Base-by-base conservation (phyloP, 1,284 basidiomycete species). In the Lentinula novae-zelandiae region DNA sequence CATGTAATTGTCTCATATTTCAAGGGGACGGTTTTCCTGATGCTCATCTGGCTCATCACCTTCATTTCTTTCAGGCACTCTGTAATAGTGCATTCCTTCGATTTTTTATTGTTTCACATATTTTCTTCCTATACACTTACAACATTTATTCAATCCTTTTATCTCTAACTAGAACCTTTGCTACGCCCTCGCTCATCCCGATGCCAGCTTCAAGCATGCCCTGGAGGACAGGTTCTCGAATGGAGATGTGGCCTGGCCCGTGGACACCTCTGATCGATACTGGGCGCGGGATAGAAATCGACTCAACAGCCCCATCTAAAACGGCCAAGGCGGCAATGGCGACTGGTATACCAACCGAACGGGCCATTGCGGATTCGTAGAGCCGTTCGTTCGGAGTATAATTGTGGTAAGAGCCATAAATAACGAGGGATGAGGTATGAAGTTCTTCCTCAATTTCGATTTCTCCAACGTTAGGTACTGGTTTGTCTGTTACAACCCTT, bases 301-400 rank as follows among this genome's bases (percentile, higher is more conserved):
- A 42, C 40, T 34, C 62, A 5, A 92, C 82, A 36, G 77, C 75
- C 0, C 90, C 91, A 71, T 95, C 90, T 22, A 91, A 73, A 2
- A 96, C 81, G 17, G 81, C 76, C 66, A 90, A 72, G 0, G 92
- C 85, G 0, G 93, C 92, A 68, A 95, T 83, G 2, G 89, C 93
- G 15, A 94, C 83, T 0, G 93, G 94, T 46, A 93, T 75, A 7
- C 95, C 95, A 12, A 98, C 95, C 1, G 92, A 93, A 52, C 87
- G 82, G 10, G 93, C 86, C 96, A 98, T 98, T 1, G 94, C 93
- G 0, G 89, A 88, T 46, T 54, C 53, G 20, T 54, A 54, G 4
- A 42, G 6, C 1, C 17, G 4, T 6, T 46, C 22, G 15, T 83
- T 85, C 53, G 72, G 42, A 38, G 12, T 38, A 12, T 3, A 15